Evolutionary conservation across 306 rosid species (phyloP), one percentile per base, ranked within the genome.

Genomic region (Fragaria ananassa): DNA sequence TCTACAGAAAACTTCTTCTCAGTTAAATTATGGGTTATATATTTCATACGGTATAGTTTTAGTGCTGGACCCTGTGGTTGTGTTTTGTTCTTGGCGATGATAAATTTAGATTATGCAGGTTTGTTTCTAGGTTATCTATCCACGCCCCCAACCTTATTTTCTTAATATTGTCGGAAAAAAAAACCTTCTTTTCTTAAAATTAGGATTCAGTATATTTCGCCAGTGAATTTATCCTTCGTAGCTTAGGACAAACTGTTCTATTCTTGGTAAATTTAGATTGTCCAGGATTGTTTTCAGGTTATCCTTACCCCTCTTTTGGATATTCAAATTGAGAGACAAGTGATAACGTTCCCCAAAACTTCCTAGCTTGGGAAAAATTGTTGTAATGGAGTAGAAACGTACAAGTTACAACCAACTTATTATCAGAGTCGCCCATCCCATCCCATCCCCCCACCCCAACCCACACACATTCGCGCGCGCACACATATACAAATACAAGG

Each of bases 1-100:
- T 78, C 74, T 79, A 74, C 56, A 77, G 46, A 67, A 70, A 56
- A 29, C 78, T 47, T 12, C 5, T 27, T 76, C 73, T 70, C 77
- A 76, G 64, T 66, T 78, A 63, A 68, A 82, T 78, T 74, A 73
- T 70, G 68, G 64, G 44, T 62, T 64, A 45, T 71, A 51, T 80
- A 45, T 80, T 35, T 72, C 42, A 39, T 67, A 80, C 50, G 87
- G 80, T 81, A 54, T 82, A 68, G 76, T 83, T 83, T 49, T 76
- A 70, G 76, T 39, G 63, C 87, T 73, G 74, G 35, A 74, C 87
- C 76, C 63, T 54, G 56, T 67, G 42, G 34, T 67, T 68, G 41
- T 21, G 76, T 57, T 41, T 8, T 72, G 34, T 34, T 21, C 49
- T 25, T 21, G 49, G 35, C 3, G 25, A 64, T 34, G 45, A 64